A percentile compares a stretch with the other conserved stretches of the same genome.
Evolutionary conservation across 2,329 filamentous ascomycete genomes (phyloP).

Genomic region (Pestalotiopsis sp.): DNA sequence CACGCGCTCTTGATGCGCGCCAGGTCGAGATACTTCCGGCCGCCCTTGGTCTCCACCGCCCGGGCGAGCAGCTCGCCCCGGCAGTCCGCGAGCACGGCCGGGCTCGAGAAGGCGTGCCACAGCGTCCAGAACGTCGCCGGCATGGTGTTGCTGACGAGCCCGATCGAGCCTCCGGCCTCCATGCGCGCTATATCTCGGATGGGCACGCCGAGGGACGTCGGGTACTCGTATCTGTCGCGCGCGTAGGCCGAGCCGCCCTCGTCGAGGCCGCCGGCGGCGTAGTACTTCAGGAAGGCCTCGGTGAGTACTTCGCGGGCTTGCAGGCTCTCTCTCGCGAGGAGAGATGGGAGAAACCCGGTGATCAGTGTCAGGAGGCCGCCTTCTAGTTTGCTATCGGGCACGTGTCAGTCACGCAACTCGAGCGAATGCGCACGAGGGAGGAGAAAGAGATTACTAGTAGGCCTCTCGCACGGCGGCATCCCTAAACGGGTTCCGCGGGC

Average conservation of each 20-base stretch:
- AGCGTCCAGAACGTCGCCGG: constrained; percentile 20
- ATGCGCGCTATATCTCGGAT: constrained; percentile 14
- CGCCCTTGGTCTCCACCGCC: not conserved
- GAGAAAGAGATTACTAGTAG: constrained; percentile 32
- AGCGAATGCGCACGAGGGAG: not conserved
- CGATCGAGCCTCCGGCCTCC: constrained; percentile 13
- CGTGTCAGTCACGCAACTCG: not conserved
- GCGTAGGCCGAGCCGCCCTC: constrained; percentile 10
- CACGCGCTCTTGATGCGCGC: constrained; percentile 15
- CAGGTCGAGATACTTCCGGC: constrained; percentile 12
- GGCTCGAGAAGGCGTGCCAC: constrained; percentile 18
- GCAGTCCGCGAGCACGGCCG: constrained; percentile 17
- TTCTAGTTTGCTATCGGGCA: constrained; percentile 12
- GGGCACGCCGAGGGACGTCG: constrained; percentile 2
- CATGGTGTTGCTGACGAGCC: constrained; percentile 16
- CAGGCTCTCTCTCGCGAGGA: constrained; percentile 13
- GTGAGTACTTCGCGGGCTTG: constrained; percentile 13
- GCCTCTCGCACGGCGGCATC: constrained; percentile 24
- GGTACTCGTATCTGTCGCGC: constrained; percentile 14
- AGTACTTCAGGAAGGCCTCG: constrained; percentile 15
- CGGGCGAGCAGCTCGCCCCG: constrained; percentile 11
- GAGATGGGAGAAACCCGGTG: constrained; percentile 11
- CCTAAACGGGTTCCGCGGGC: constrained; percentile 6
- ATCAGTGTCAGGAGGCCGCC: constrained; percentile 15
- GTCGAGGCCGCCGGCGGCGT: not conserved